Conservation (phyloP, 1,284 basidiomycete genomes). For the Neonothopanus nambi region DNA sequence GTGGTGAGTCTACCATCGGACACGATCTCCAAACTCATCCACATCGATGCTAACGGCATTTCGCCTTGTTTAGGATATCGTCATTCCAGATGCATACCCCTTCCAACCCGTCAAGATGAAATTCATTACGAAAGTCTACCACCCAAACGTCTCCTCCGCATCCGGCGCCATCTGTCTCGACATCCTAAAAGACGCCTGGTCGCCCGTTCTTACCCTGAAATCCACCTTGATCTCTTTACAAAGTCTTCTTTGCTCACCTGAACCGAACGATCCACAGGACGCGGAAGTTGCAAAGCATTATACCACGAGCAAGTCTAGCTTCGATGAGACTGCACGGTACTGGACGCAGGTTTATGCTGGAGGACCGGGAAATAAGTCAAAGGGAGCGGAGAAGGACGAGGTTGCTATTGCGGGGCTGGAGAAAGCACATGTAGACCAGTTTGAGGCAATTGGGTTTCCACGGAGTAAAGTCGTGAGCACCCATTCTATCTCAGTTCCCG, state of each 20-base stretch:
- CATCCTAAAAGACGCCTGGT: slow-evolving; percentile 91
- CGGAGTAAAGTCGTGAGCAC: slow-evolving; percentile 72
- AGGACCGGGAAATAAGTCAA: slow-evolving; percentile 51
- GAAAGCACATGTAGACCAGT: slow-evolving; percentile 71
- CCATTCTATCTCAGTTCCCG: slow-evolving; percentile 7
- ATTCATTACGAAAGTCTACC: slow-evolving; percentile 95
- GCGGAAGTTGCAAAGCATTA: slow-evolving; percentile 98
- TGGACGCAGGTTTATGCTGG: slow-evolving; percentile 93
- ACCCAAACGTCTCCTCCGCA: slow-evolving; percentile 95
- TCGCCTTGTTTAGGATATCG: slow-evolving; percentile 72
- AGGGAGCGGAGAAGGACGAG: slow-evolving; percentile 47
- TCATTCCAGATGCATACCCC: slow-evolving; percentile 93
- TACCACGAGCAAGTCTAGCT: slow-evolving; percentile 82
- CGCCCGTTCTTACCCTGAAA: slow-evolving; percentile 92
- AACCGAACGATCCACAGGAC: slow-evolving; percentile 97
- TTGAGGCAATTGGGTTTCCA: slow-evolving; percentile 74
- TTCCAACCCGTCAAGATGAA: slow-evolving; percentile 99
- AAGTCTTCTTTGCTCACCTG: slow-evolving; percentile 92
- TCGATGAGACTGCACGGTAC: slow-evolving; percentile 91
- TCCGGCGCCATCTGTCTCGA: slow-evolving; percentile 85
- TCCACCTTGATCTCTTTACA: slow-evolving; percentile 96
- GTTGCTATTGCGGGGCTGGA: slow-evolving; percentile 77
- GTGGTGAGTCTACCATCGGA: slow-evolving; percentile 60
- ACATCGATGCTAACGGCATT: neutral
- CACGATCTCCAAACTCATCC: neutral